Percentiles rank a stretch among this genome's conserved stretches.
These are phyloP conservation scores for Dentipellis sp. DNA, from an alignment of 768 basidiomycete species.

Conservation along the genomic window DNA sequence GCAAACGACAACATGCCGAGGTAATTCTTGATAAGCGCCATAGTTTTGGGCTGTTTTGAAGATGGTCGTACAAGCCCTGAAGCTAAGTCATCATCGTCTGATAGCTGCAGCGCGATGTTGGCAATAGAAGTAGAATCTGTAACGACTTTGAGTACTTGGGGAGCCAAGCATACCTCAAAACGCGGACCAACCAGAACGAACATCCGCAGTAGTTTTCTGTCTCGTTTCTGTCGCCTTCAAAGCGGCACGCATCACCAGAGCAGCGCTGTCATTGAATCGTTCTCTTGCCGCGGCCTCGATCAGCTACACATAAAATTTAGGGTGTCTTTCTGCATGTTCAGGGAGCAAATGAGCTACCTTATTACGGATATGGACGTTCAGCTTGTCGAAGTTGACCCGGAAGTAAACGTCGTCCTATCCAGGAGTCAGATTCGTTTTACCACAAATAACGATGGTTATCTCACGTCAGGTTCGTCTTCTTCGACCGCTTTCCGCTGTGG, in stretches of 20 bases:
- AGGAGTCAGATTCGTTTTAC: neutral
- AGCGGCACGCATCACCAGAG: conserved; percentile 58
- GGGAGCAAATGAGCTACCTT: conserved; percentile 35
- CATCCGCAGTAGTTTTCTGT: conserved; percentile 52
- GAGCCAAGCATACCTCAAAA: neutral
- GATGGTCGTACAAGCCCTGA: conserved; percentile 49
- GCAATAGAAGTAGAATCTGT: conserved; percentile 60
- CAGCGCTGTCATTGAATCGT: conserved; percentile 71
- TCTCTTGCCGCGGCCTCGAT: conserved; percentile 69
- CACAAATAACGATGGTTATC: neutral
- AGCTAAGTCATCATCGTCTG: conserved; percentile 54
- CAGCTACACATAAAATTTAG: conserved; percentile 37
- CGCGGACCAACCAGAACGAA: conserved; percentile 45
- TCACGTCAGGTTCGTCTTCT: conserved; percentile 60
- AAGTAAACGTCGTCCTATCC: conserved; percentile 64
- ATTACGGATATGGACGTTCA: conserved; percentile 82
- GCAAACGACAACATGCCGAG: conserved; percentile 70
- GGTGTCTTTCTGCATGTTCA: neutral
- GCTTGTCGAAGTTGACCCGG: conserved; percentile 83
- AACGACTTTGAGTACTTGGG: neutral
- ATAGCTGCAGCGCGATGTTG: conserved; percentile 52
- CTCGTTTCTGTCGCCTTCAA: conserved; percentile 61
- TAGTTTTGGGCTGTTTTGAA: conserved; percentile 40
- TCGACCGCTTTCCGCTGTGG: conserved; percentile 36
- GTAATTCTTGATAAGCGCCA: conserved; percentile 67